Evolutionary conservation across 257 asterid species (phyloP).

Genomic region (Capsicum pubescens): DNA sequence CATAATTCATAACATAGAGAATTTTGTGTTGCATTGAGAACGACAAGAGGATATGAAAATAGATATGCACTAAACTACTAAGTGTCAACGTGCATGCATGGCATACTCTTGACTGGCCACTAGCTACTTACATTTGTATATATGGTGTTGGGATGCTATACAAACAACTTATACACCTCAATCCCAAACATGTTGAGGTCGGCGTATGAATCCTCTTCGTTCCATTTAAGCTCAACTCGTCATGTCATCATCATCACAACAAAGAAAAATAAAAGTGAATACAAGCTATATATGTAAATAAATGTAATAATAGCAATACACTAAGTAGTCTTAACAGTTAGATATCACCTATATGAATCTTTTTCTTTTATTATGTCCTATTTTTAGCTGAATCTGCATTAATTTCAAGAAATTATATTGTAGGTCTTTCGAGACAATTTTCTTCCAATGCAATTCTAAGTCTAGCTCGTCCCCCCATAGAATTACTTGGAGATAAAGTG

Average conservation of each 20-base stretch:
- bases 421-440: neutral
- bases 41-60: neutral
- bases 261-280: neutral
- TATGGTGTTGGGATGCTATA: neutral
- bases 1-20: neutral
- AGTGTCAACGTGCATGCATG: neutral
- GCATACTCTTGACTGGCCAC: neutral
- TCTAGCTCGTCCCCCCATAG: neutral
- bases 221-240: neutral
- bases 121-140: neutral
- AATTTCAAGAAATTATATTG: neutral
- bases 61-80: neutral
- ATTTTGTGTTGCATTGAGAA: neutral
- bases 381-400: neutral
- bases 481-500: constrained; percentile 10
- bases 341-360: neutral
- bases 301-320: neutral
- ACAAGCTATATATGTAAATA: neutral
- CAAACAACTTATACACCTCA: neutral
- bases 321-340: neutral
- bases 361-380: neutral
- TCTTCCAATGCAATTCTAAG: neutral
- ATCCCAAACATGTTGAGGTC: neutral
- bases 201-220: neutral
- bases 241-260: neutral